A percentile compares a stretch with the other conserved stretches of the same genome.
phyloP scores from a whole-genome alignment of 176 grass and related monocot genomes.

The Zea mays region Zm-B73-REFERENCE-NAM-5.0 NC_050099.1:247853501-247854000 shows the following conservation, averaged over 20 bases:
- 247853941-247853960: not conserved
- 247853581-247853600: slow-evolving; percentile 4
- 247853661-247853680: not conserved
- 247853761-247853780: accelerated
- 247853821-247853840: not conserved
- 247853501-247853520: slow-evolving; percentile 74
- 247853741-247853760: not conserved
- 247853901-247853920: not conserved
- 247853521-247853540: slow-evolving; percentile 74
- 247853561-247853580: slow-evolving; percentile 26
- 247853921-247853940: not conserved
- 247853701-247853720: not conserved
- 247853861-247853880: not conserved
- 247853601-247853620: not conserved
- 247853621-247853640: not conserved
- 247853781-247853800: not conserved
- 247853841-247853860: not conserved
- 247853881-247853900: not conserved
- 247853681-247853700: not conserved
- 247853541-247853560: slow-evolving; percentile 66
- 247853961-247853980: not conserved
- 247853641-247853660: not conserved
- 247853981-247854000: not conserved
- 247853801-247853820: not conserved
- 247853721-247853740: not conserved